These are phyloP conservation scores for Lentinus polychrous DNA, from an alignment of 1,284 basidiomycete species.

Conservation along the genomic window DNA sequence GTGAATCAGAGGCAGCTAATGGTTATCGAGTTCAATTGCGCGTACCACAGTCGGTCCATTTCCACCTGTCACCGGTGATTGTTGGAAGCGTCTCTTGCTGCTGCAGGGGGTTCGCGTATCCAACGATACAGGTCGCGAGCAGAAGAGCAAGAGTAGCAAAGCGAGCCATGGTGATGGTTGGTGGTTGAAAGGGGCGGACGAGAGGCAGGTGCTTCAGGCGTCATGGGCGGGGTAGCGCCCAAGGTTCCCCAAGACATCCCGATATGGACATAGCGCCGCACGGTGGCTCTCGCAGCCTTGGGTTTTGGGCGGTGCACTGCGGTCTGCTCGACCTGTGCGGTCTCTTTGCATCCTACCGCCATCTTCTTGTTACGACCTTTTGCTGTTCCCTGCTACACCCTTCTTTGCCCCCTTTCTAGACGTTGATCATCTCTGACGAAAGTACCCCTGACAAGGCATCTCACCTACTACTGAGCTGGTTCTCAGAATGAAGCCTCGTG, in stretches of 20 bases:
- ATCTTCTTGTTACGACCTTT: conserved; percentile 1
- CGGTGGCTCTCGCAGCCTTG: not conserved
- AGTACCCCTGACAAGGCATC: conserved; percentile 1
- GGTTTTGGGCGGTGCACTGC: not conserved
- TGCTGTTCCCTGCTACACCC: too few relatives aligned
- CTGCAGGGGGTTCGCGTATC: conserved; percentile 25
- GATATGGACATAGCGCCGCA: conserved; percentile 2
- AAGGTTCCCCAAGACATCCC: conserved; percentile 7
- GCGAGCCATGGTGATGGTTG: conserved; percentile 33
- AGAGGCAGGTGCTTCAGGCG: not conserved
- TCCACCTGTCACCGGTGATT: conserved; percentile 38
- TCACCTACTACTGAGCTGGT: conserved; percentile 9
- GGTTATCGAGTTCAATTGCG: conserved; percentile 6
- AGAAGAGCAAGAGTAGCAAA: conserved; percentile 33
- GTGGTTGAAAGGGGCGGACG: conserved; percentile 8
- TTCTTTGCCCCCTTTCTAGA: too few relatives aligned
- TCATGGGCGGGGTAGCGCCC: not conserved
- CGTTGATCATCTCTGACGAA: too few relatives aligned
- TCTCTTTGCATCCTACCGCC: conserved; percentile 4
- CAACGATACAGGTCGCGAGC: conserved; percentile 17
- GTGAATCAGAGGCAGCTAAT: not conserved
- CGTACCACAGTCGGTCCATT: conserved; percentile 55
- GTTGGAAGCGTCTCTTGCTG: conserved; percentile 36
- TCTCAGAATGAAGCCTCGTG: conserved; percentile 49
- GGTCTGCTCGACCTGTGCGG: not conserved